A percentile compares a stretch with the other conserved stretches of the same genome.
Conservation (phyloP, 441 rosid species). For the Gossypium armourianum region DNA sequence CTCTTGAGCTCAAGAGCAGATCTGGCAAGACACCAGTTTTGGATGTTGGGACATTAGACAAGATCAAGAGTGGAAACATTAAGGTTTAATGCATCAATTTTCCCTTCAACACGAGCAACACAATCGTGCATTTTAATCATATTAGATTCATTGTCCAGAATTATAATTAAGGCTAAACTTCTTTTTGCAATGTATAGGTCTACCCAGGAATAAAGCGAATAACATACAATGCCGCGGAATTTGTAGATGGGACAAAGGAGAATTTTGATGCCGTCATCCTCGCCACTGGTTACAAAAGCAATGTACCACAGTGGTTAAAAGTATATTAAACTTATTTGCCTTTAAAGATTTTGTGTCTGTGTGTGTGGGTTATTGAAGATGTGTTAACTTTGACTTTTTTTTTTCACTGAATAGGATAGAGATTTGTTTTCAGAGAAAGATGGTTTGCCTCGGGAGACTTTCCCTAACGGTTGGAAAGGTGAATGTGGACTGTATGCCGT, state of each 20-base stretch:
- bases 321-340: conserved; percentile 21
- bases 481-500: conserved; percentile 58
- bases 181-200: conserved; percentile 28
- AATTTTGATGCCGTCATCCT: conserved; percentile 57
- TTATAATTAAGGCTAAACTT: neutral
- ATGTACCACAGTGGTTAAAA: conserved; percentile 71
- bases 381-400: neutral
- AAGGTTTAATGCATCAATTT: conserved; percentile 31
- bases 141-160: neutral
- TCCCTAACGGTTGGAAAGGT: conserved; percentile 74
- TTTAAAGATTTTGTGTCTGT: neutral
- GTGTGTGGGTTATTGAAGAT: neutral
- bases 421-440: conserved; percentile 50
- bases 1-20: conserved; percentile 47
- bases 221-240: conserved; percentile 36
- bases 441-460: conserved; percentile 45
- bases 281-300: conserved; percentile 78
- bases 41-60: conserved; percentile 61
- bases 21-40: conserved; percentile 77
- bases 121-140: neutral
- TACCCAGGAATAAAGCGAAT: conserved; percentile 43
- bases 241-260: conserved; percentile 47
- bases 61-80: conserved; percentile 52
- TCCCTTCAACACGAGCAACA: too few species aligned
- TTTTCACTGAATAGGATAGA: conserved; percentile 28